Percentiles rank a stretch among this genome's conserved stretches.
Conservation (phyloP, 1,284 basidiomycete genomes). For the Pyrrhoderma lamaoense region DNA sequence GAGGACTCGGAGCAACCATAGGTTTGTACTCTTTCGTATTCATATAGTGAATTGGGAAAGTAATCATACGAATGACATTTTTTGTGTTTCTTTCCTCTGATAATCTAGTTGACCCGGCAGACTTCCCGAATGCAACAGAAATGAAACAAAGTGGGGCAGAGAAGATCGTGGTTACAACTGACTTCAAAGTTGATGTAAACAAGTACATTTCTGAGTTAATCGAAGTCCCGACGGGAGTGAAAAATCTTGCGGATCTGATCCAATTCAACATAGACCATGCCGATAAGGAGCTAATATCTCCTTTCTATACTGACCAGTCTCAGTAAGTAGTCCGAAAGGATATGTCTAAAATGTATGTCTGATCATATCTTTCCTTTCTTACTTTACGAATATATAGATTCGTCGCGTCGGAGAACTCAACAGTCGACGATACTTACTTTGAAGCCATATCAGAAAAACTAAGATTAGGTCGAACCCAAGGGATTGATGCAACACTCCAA, state of each 20-base stretch:
- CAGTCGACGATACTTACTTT: slow-evolving; percentile 32
- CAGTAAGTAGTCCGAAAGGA: slow-evolving; percentile 26
- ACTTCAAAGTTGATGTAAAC: slow-evolving; percentile 38
- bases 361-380: no score
- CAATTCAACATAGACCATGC: slow-evolving; percentile 37
- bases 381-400: slow-evolving; percentile 27
- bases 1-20: slow-evolving; percentile 33
- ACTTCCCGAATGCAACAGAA: slow-evolving; percentile 32
- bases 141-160: slow-evolving; percentile 28
- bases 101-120: slow-evolving; percentile 32
- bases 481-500: slow-evolving; percentile 40
- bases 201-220: slow-evolving; percentile 29
- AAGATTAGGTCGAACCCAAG: slow-evolving; percentile 32
- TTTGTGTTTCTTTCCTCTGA: slow-evolving; percentile 7
- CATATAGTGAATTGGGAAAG: no score
- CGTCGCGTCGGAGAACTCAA: slow-evolving; percentile 31
- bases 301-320: slow-evolving; percentile 35
- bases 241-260: slow-evolving; percentile 35
- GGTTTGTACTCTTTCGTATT: not conserved
- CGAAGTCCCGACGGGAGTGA: slow-evolving; percentile 32
- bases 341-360: no score
- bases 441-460: slow-evolving; percentile 31
- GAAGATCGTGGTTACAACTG: slow-evolving; percentile 29
- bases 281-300: slow-evolving; percentile 33
- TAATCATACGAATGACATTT: no score